A percentile compares a stretch with the other conserved stretches of the same genome.
Evolutionary conservation across 768 basidiomycete genomes (phyloP).

Genomic region (Lentinula edodes): DNA sequence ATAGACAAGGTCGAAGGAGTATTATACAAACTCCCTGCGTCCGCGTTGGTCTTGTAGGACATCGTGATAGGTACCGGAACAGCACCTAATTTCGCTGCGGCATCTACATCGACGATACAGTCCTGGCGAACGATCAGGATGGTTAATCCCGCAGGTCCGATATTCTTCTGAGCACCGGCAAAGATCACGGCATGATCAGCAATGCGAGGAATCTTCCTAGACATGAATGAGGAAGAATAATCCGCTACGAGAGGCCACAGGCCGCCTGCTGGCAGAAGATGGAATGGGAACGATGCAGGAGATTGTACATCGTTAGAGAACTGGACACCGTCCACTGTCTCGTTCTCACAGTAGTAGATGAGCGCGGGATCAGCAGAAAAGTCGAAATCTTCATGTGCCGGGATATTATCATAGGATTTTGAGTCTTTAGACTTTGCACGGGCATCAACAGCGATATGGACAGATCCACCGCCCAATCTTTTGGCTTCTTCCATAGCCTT

Average conservation of each 20-base stretch:
- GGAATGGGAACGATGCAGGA: conserved; percentile 76
- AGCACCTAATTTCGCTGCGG: conserved; percentile 67
- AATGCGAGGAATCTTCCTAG: conserved; percentile 81
- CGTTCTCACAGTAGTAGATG: conserved; percentile 99
- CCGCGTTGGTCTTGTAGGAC: conserved; percentile 78
- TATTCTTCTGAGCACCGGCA: conserved; percentile 97
- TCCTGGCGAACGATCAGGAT: conserved; percentile 94
- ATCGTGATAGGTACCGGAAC: conserved; percentile 71
- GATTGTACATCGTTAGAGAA: conserved; percentile 56
- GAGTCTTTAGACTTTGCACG: conserved; percentile 56
- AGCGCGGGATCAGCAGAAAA: conserved; percentile 82
- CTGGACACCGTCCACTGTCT: conserved; percentile 95
- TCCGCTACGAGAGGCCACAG: conserved; percentile 86
- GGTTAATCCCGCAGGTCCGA: conserved; percentile 91
- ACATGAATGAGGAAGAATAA: conserved; percentile 96
- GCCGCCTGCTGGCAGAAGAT: conserved; percentile 48
- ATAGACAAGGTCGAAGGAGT: conserved; percentile 91
- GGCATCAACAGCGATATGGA: conserved; percentile 71
- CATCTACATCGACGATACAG: conserved; percentile 86
- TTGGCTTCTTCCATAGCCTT: conserved; percentile 81
- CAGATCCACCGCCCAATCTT: conserved; percentile 53
- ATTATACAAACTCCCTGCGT: conserved; percentile 78
- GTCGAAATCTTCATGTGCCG: conserved; percentile 62
- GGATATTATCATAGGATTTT: conserved; percentile 76
- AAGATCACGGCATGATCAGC: conserved; percentile 91